Base-by-base conservation (phyloP, 192 early-diverging fungal species). In the Paraglomus brasilianum region DNA sequence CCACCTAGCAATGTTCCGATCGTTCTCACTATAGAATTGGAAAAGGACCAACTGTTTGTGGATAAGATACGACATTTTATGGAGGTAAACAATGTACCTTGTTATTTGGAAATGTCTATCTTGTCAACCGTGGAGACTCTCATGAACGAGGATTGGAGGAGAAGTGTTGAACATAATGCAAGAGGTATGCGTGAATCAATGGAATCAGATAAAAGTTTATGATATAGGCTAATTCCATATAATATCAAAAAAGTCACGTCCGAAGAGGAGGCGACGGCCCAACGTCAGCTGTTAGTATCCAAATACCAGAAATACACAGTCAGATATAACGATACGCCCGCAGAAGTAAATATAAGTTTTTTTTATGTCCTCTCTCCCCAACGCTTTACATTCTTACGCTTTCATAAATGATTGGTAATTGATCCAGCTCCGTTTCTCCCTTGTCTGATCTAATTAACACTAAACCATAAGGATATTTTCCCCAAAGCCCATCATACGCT, bases 401-500 rank as follows among this genome's bases (percentile, higher is more conserved):
- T 30, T 30, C n/a, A 30, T 30, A 44, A 14, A 21, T 70, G 19
- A 45, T 58, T n/a, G n/a, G n/a, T n/a, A n/a, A n/a, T n/a, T n/a
- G n/a, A n/a, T n/a, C n/a, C n/a, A n/a, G n/a, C n/a, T n/a, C n/a
- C n/a, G n/a, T n/a, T n/a, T n/a, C n/a, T 51, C 10, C n/a, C 39
- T 40, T 47, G 7, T 61, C 2, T 24, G 17, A 43, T 51, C 39
- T 57, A 9, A 45, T 67, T 47, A 61, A 51, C 15, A 36, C 24
- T 21, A 39, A 42, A 5, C 36, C 30, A 30, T 30, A 72, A 86
- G 84, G 81, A 86, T 52, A 72, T 78, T 51, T 86, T 86, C 58
- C 79, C 82, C 10, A 82, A 82, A 69, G 84, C 84, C 6, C 82
- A 81, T 65, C 78, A 83, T 42, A 82, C 82, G 1, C 69, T 86